Conservation (phyloP, 768 basidiomycete genomes). For the Suillus subalutaceus region DNA sequence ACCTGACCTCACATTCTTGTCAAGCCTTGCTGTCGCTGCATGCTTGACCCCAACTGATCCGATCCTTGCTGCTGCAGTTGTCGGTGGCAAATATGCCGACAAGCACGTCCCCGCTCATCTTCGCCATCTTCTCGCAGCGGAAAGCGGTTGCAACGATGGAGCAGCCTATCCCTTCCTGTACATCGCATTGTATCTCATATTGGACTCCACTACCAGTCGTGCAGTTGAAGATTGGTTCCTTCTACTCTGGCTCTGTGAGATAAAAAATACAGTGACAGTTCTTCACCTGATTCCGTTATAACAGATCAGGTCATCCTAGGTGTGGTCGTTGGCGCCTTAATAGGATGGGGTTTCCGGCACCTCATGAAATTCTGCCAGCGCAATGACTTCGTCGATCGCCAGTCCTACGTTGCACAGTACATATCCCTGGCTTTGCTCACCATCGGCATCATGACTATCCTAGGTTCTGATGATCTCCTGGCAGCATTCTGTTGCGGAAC, state of each 20-base stretch:
- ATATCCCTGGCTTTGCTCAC: conserved; percentile 82
- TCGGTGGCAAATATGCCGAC: conserved; percentile 96
- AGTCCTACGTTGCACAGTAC: conserved; percentile 94
- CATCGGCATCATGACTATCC: conserved; percentile 80
- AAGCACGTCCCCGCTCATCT: conserved; percentile 93
- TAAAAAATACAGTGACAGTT: conserved; percentile 5
- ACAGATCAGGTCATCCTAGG: conserved; percentile 81
- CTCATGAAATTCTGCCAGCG: conserved; percentile 93
- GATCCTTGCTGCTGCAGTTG: conserved; percentile 50
- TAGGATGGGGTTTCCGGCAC: conserved; percentile 83
- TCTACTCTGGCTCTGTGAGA: conserved; percentile 82
- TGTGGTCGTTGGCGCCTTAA: conserved; percentile 66
- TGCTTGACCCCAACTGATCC: conserved; percentile 86
- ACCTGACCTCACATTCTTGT: conserved; percentile 87
- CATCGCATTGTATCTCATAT: conserved; percentile 83
- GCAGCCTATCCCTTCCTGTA: conserved; percentile 95
- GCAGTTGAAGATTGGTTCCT: conserved; percentile 91
- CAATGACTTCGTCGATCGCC: conserved; percentile 86
- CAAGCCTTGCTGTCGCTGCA: conserved; percentile 87
- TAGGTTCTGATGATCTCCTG: conserved; percentile 92
- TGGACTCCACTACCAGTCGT: conserved; percentile 59
- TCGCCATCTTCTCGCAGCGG: conserved; percentile 64
- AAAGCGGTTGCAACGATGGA: conserved; percentile 95
- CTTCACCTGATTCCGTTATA: conserved; percentile 13
- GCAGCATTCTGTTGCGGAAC: conserved; percentile 95